Evolutionary conservation across 768 basidiomycete species (phyloP), one percentile per base, ranked within the genome.

Genomic region (Rhodotorula diobovata): DNA sequence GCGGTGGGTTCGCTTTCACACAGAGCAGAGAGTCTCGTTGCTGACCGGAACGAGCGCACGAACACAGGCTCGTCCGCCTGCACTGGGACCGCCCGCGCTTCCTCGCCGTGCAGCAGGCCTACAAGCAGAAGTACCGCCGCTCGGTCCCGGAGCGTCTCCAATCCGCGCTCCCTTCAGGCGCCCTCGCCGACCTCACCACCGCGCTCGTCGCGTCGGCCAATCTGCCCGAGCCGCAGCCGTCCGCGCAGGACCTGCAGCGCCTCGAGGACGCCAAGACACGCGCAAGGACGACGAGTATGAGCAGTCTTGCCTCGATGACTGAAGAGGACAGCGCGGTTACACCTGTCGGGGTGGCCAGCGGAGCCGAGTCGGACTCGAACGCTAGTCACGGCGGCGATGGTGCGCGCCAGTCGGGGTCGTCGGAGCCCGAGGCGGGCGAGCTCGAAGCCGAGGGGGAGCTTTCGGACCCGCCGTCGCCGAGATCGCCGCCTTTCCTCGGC

Each of bases 41-140:
- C 61, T 66, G 43, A 61, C 60, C n/a, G n/a, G n/a, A 4, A 2
- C 41, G 5, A 9, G 41, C 11, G n/a, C n/a, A n/a, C 10, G 35
- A 4, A 1, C 20, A 1, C 53, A 70, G 73, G 0, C 66, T 74
- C 32, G 14, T 65, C 15, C 69, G 73, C 20, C 41, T 56, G 1
- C 73, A 71, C 61, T 74, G 73, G 70, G 51, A 71, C 39, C 66
- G 63, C 5, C 50, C 70, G 16, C 73, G 73, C 25, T 68, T 66
- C 61, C 43, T n/a, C 25, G 46, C 50, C 28, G 43, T 74, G 6
- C 63, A 68, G 45, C 21, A 37, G 10, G 66, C 67, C 16, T 74
- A 56, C 70, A 30, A 59, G 56, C 25, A 46, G 9, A 74, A 74
- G 61, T 68, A 69, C 64, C 39, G 63, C 25, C 37, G 43, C 51